These are phyloP conservation scores for Vanderwaltozyma tropicalis DNA, from an alignment of 805 yeast species.

Conservation along the genomic window DNA sequence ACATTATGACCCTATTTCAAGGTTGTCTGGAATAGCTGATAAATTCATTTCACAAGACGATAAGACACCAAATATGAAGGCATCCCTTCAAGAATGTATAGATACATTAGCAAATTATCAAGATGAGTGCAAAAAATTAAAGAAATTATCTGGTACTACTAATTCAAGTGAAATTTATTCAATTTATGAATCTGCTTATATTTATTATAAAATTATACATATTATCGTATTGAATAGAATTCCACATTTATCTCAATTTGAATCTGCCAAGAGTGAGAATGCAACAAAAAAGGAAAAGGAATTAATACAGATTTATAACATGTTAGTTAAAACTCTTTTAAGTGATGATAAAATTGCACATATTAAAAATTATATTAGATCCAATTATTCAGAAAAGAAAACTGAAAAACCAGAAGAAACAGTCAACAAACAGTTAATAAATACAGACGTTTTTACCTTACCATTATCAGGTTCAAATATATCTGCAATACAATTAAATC, in stretches of 20 bases:
- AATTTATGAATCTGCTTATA: constrained; percentile 24
- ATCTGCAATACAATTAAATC: constrained; percentile 7
- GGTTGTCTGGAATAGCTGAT: constrained; percentile 11
- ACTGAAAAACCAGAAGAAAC: neutral
- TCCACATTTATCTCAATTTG: constrained; percentile 20
- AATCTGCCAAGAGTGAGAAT: constrained; percentile 11
- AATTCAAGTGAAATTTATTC: constrained; percentile 8
- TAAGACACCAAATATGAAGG: constrained; percentile 15
- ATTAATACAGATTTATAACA: constrained; percentile 25
- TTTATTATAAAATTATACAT: constrained; percentile 29
- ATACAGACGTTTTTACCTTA: neutral
- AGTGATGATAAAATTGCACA: constrained; percentile 22
- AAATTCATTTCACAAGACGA: constrained; percentile 11
- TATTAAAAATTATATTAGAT: constrained; percentile 19
- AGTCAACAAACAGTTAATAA: neutral
- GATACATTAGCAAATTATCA: constrained; percentile 25
- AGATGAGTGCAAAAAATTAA: constrained; percentile 21
- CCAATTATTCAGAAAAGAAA: constrained; percentile 6
- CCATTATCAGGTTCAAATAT: constrained; percentile 8
- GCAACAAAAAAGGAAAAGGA: constrained; percentile 13
- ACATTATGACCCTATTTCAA: constrained; percentile 2
- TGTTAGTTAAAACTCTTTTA: constrained; percentile 20
- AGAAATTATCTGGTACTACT: constrained; percentile 4
- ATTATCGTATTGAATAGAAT: constrained; percentile 19
- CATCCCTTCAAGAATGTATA: constrained; percentile 21